Evolutionary conservation across 1,284 basidiomycete species (phyloP).

Genomic region (Ceratorhiza oryzae-sativae): DNA sequence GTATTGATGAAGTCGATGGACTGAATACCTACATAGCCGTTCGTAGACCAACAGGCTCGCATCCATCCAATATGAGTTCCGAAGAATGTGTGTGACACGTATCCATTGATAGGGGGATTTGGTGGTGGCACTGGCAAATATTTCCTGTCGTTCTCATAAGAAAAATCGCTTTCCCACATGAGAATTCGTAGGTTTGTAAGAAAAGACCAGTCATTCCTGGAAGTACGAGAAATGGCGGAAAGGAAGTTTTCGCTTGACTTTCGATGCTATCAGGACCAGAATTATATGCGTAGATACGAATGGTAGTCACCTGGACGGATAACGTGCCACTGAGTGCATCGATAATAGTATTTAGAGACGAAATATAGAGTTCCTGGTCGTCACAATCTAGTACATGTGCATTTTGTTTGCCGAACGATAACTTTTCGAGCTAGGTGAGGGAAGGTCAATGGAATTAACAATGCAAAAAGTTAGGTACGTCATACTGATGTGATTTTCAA

Average conservation of each 20-base stretch:
- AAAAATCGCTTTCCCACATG: constrained; percentile 7
- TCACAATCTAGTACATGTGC: background rate
- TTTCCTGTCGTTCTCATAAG: background rate
- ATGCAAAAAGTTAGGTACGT: background rate
- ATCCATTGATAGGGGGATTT: background rate
- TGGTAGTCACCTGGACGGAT: constrained; percentile 3
- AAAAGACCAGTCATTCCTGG: background rate
- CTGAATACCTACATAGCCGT: background rate
- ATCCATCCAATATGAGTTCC: constrained; percentile 26
- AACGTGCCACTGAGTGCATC: background rate
- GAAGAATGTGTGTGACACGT: background rate
- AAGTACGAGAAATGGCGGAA: background rate
- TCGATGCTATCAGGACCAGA: background rate
- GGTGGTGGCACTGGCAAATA: background rate
- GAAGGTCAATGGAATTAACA: background rate
- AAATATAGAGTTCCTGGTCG: constrained; percentile 19
- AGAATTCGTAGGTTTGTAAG: constrained; percentile 10
- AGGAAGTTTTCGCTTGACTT: constrained; percentile 18
- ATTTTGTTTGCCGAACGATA: background rate
- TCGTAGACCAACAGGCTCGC: constrained; percentile 1
- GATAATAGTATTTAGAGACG: background rate
- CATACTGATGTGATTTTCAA: constrained; percentile 17
- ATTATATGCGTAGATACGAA: background rate
- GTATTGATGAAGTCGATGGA: background rate
- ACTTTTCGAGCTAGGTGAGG: background rate